Evolutionary conservation across 2,329 filamentous ascomycete species (phyloP), one percentile per base, ranked within the genome.

Genomic region (Pseudogymnoascus sp.): DNA sequence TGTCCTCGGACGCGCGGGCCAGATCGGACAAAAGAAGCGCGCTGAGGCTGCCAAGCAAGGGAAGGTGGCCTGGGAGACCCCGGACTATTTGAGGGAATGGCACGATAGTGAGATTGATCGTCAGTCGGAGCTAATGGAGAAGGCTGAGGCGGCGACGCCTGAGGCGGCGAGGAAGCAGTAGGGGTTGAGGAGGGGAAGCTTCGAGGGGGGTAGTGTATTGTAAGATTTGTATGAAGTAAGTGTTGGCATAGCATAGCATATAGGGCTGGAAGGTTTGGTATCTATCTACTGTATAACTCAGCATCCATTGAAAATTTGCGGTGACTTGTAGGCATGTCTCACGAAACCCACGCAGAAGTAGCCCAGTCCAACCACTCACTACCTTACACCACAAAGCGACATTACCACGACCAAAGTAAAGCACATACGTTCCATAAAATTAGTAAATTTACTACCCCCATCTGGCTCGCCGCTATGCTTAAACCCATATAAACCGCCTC

Each of bases 1-100:
- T 60, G 87, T 94, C 1, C 80, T 99, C 37, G 93, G 92, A 39
- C 84, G 88, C 59, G 94, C 94, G 1, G 94, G 90, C 8, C 79
- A 96, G 76, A 79, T 83, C 59, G 94, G 94, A 37, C 86, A 92
- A 70, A 74, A 79, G 68, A 81, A 83, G 63, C 83, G 93, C 61
- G 75, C 89, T 43, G 77, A 78, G 39, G 81, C 82, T 47, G 90
- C 91, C 1, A 70, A 77, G 58, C 69, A 75, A 16, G 90, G 90
- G 25, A 70, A 76, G 4, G 79, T 89, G n/a, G 80, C 85, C 3
- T 95, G 85, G 85, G 33, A 73, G 30, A 85, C 78, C 37, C 61
- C 69, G 1, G 54, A 58, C 4, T 65, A 62, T 11, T 61, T 72
- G 1, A 69, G 67, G 3, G 39, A 60, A 6, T 70, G 69, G 8